phyloP scores from a whole-genome alignment of 2,329 filamentous ascomycete species.

The Leptographium galeiforme region DNA sequence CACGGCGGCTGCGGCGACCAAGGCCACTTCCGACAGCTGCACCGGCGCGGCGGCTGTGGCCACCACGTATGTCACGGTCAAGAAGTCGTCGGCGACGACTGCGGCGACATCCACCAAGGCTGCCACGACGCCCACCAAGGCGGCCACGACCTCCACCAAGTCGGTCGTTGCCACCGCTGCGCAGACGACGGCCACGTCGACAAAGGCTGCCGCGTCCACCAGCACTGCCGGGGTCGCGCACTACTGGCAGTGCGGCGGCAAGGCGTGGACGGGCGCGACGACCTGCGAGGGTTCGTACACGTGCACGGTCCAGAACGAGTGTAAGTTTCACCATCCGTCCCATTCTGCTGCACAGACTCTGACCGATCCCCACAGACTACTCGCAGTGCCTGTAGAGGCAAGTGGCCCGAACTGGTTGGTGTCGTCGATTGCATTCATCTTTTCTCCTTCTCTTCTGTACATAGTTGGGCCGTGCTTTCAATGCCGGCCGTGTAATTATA shows the following conservation, averaged over 20 bases:
- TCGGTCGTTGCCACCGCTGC: neutral
- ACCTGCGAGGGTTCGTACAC: constrained; percentile 14
- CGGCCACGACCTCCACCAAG: neutral
- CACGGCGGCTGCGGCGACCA: neutral
- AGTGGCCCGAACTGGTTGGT: too few species aligned
- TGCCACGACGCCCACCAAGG: neutral
- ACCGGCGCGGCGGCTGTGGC: neutral
- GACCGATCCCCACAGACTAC: neutral
- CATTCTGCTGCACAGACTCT: neutral
- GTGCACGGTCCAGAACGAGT: constrained; percentile 8
- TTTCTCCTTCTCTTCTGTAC: too few species aligned
- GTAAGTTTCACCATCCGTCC: neutral
- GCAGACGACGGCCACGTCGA: constrained; percentile 2
- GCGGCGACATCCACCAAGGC: neutral
- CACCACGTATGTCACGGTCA: neutral
- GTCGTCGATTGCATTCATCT: too few species aligned
- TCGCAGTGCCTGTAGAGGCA: neutral
- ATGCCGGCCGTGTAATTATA: too few species aligned
- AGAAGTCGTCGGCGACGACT: neutral
- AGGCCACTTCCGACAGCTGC: neutral
- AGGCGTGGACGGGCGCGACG: constrained; percentile 14
- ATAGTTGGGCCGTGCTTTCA: too few species aligned
- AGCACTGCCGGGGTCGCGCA: constrained; percentile 6
- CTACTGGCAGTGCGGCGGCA: constrained; percentile 16
- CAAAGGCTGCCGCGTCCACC: neutral